Base-by-base conservation (phyloP, 1,139 yeast genomes). In the Trichomonascaceae sp. region DNA sequence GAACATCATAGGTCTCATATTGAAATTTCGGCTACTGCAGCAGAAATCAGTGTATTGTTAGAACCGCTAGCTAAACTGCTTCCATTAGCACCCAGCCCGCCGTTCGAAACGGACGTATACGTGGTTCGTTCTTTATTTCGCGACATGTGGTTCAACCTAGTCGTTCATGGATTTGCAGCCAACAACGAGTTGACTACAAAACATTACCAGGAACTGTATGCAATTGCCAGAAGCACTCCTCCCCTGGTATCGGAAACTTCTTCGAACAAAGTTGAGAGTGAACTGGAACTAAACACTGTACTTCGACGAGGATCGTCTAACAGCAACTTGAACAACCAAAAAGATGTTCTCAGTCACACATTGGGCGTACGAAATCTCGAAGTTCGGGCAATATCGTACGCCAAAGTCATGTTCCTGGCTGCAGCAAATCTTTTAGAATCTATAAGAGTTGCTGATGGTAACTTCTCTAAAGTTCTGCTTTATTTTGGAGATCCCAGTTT, bases 141-240 rank as follows among this genome's bases (percentile, higher is more conserved):
- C 65, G 87, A 93, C 68, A 83, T 89, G 50, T 95, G 99, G 99
- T 90, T 87, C 68, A 93, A 91, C 65, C 77, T 93, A 80, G 95
- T 86, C 3, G 88, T 91, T 46, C 96, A 93, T 69, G 99, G 99
- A 0, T 90, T 84, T 66, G 80, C 84, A 22, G 75, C 77, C 52
- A 78, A 78, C 51, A 84, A 96, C 0, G 75, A 76, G 13, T 74
- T 83, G 63, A 79, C 84, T 10, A 71, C 74, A 53, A 70, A 72
- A 10, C 78, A 80, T 63, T 66, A 71, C 53, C 58, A 59, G 0
- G 82, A 80, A 41, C 75, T 95, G 53, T 78, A 80, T 63, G 75
- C 83, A 55, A 87, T 95, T 63, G 98, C 99, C 0, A 82, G 85
- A 63, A 86, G 81, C 64, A 80, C 97, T 4, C 99, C 99, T 4